Evolutionary conservation across 345 rosid genomes (phyloP).

Genomic region (Eucalyptus albens): DNA sequence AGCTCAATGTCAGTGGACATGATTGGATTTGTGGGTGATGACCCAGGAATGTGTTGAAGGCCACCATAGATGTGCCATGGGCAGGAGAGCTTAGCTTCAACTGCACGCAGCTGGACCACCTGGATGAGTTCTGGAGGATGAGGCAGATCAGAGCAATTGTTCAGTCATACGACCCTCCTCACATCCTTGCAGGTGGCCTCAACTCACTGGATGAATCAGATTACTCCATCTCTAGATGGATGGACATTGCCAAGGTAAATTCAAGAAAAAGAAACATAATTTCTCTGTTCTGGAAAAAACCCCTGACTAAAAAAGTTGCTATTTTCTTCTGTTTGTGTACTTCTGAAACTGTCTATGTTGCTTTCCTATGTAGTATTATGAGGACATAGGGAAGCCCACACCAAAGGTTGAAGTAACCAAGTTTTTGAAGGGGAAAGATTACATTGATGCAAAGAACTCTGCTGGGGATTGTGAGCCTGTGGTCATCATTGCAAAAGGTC

Average conservation of each 20-base stretch:
- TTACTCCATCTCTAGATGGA: constrained; percentile 80
- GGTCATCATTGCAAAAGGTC: constrained; percentile 92
- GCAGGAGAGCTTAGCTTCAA: constrained; percentile 75
- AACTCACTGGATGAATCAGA: constrained; percentile 72
- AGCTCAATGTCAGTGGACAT: not conserved
- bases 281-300: not conserved
- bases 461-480: constrained; percentile 95
- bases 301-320: not conserved
- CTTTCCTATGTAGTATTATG: constrained; percentile 44
- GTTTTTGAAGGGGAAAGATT: constrained; percentile 52
- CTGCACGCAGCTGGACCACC: constrained; percentile 90
- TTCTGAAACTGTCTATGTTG: not conserved
- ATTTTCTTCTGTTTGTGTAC: not conserved
- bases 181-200: constrained; percentile 70
- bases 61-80: constrained; percentile 74
- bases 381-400: constrained; percentile 80
- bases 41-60: constrained; percentile 81
- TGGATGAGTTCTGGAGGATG: constrained; percentile 92
- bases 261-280: not conserved
- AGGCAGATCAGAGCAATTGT: constrained; percentile 69
- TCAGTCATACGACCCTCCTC: constrained; percentile 45
- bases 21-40: not conserved
- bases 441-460: constrained; percentile 55
- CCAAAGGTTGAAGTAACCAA: constrained; percentile 68
- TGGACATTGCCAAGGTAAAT: constrained; percentile 64